Percentiles rank a stretch among this genome's conserved stretches.
These are phyloP conservation scores for Wickerhamiella occidentalis DNA, from an alignment of 805 yeast genomes.

Conservation along the genomic window DNA sequence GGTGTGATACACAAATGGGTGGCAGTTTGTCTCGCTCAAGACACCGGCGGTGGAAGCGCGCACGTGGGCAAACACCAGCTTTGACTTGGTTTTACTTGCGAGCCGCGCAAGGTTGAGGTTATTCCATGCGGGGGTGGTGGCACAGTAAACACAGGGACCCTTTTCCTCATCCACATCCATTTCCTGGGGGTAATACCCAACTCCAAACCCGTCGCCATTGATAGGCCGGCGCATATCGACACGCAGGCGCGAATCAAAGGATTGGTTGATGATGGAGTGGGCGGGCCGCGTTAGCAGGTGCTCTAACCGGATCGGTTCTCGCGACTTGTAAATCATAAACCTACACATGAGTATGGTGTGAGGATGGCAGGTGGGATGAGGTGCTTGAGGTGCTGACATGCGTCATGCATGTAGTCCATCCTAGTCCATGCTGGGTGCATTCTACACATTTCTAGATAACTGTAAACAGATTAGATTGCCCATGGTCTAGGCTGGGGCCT, in stretches of 20 bases:
- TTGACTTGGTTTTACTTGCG: conserved; percentile 77
- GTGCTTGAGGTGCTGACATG: not conserved
- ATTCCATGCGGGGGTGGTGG: conserved; percentile 94
- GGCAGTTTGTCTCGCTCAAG: conserved; percentile 89
- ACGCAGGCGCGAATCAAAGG: conserved; percentile 80
- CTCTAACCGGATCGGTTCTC: conserved; percentile 74
- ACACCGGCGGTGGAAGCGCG: conserved; percentile 95
- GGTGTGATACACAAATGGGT: conserved; percentile 80
- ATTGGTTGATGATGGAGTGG: conserved; percentile 92
- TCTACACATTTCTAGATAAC: too few relatives aligned
- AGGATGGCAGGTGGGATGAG: not conserved
- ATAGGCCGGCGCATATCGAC: conserved; percentile 83
- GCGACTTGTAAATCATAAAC: conserved; percentile 82
- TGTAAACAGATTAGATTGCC: too few relatives aligned
- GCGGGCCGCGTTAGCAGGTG: conserved; percentile 89
- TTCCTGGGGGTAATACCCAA: conserved; percentile 72
- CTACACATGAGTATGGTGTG: conserved; percentile 74
- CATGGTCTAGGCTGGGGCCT: too few relatives aligned
- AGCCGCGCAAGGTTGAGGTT: conserved; percentile 77
- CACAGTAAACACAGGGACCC: conserved; percentile 86
- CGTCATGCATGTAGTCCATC: not conserved
- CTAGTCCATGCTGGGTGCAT: too few relatives aligned
- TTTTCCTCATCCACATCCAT: conserved; percentile 39
- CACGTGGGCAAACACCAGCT: conserved; percentile 85
- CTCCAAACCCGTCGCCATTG: conserved; percentile 97